Evolutionary conservation across 345 rosid species (phyloP), one percentile per base, ranked within the genome.

Genomic region (Lepidium aucheri): DNA sequence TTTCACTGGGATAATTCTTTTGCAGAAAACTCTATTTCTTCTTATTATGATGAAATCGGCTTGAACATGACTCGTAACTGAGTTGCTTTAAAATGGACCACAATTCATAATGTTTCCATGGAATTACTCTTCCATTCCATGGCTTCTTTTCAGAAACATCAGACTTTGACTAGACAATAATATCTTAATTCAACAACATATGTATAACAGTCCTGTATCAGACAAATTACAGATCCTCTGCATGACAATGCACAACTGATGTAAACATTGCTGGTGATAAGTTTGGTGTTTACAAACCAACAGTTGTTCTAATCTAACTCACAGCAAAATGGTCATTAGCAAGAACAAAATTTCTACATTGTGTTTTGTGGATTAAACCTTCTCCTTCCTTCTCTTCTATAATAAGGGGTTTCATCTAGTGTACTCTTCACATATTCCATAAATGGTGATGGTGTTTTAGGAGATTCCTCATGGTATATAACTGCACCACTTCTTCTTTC

Each of bases 331-430:
- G 9, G 1, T 49, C 53, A 28, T 34, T 30, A 55, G 12, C 60
- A 4, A 57, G 5, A 34, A 54, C 12, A 13, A 46, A 24, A 14
- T 56, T 57, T 54, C 78, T 87, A 89, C 76, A 72, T 78, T 0
- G 98, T 93, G 68, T 86, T 84, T 74, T 92, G 98, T 2, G 86
- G 84, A 81, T 87, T 83, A 73, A 79, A 55, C 85, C 96, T 87
- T 70, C 90, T 84, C 72, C 93, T 80, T 49, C 80, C 84, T 35
- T 86, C 90, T 70, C 86, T 83, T 76, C 73, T 78, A 63, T 89
- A 93, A 44, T 80, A 74, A 10, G 98, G 98, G 50, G 97, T 93
- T 82, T 89, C 91, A 36, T 89, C 96, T 9, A 93, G 83, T 3
- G 97, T 93, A 67, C 85, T 85, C 72, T 90, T 81, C 63, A 90